Evolutionary conservation across 2,329 filamentous ascomycete species (phyloP).

Genomic region (Albophoma yamanashiensis): DNA sequence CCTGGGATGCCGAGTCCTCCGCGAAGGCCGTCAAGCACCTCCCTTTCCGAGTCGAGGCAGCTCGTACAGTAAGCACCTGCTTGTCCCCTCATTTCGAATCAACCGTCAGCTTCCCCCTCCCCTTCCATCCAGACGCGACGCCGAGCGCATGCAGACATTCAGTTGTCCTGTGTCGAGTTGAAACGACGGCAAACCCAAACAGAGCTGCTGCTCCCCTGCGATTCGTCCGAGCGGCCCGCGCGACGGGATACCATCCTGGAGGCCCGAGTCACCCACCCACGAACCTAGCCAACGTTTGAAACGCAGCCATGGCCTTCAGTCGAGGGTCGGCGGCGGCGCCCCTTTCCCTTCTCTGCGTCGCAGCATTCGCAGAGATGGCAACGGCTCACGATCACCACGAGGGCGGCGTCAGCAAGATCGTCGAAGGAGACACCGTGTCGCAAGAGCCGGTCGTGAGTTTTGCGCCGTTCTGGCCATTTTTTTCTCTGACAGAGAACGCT

Average conservation of each 20-base stretch:
- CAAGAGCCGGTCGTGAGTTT: constrained; percentile 58
- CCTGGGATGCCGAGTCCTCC: neutral
- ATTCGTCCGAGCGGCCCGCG: neutral
- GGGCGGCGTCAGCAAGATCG: constrained; percentile 41
- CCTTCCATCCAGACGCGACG: neutral
- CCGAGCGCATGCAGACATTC: neutral
- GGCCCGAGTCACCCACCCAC: neutral
- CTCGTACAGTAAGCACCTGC: neutral
- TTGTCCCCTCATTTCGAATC: neutral
- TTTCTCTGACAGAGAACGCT: neutral
- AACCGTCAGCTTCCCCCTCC: neutral
- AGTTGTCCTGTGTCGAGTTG: neutral
- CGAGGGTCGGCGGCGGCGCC: constrained; percentile 6
- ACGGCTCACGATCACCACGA: constrained; percentile 38
- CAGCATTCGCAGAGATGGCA: constrained; percentile 12
- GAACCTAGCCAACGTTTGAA: neutral
- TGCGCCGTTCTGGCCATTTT: neutral
- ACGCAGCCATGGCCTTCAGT: constrained; percentile 10
- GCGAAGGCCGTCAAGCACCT: neutral
- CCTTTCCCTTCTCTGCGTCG: constrained; percentile 10
- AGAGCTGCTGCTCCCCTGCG: neutral
- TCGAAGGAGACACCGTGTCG: constrained; percentile 60
- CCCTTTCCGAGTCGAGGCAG: neutral
- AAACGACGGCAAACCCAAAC: neutral
- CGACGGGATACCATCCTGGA: neutral